Conservation (phyloP, 1,139 yeast genomes). For the Yamadazyma triangularis region DNA sequence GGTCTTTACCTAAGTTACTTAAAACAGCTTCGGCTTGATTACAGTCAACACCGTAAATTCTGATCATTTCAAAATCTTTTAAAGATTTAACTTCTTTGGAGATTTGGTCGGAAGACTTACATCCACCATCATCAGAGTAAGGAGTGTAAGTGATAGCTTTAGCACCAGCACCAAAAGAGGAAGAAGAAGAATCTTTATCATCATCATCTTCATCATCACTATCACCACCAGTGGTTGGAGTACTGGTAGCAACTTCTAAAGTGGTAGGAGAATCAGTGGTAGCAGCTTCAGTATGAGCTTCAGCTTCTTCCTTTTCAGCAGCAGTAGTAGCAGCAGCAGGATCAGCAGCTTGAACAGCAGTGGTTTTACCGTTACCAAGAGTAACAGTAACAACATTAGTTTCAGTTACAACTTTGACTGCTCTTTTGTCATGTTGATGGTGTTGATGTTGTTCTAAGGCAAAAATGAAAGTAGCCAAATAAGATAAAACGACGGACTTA, state of each 20-base stretch:
- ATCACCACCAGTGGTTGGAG: slow-evolving; percentile 17
- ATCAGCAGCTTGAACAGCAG: slow-evolving; percentile 23
- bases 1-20: slow-evolving; percentile 51
- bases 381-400: slow-evolving; percentile 32
- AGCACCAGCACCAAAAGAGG: slow-evolving; percentile 26
- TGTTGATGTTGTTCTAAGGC: slow-evolving; percentile 36
- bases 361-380: slow-evolving; percentile 26
- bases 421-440: slow-evolving; percentile 40
- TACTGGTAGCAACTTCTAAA: slow-evolving; percentile 14
- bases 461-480: slow-evolving; percentile 27
- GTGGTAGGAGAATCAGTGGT: slow-evolving; percentile 23
- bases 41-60: slow-evolving; percentile 89
- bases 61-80: slow-evolving; percentile 52
- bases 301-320: slow-evolving; percentile 16
- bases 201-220: slow-evolving; percentile 5
- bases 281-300: slow-evolving; percentile 20
- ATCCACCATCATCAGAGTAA: slow-evolving; percentile 63
- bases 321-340: slow-evolving; percentile 15
- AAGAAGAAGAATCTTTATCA: slow-evolving; percentile 7
- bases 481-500: slow-evolving; percentile 29
- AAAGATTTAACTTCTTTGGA: slow-evolving; percentile 55
- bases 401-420: slow-evolving; percentile 30
- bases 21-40: slow-evolving; percentile 64
- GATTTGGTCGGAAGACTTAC: slow-evolving; percentile 62
- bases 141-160: slow-evolving; percentile 83